Base-by-base conservation (phyloP, 2,329 filamentous ascomycete genomes). In the Lecanicillium sp. region DNA sequence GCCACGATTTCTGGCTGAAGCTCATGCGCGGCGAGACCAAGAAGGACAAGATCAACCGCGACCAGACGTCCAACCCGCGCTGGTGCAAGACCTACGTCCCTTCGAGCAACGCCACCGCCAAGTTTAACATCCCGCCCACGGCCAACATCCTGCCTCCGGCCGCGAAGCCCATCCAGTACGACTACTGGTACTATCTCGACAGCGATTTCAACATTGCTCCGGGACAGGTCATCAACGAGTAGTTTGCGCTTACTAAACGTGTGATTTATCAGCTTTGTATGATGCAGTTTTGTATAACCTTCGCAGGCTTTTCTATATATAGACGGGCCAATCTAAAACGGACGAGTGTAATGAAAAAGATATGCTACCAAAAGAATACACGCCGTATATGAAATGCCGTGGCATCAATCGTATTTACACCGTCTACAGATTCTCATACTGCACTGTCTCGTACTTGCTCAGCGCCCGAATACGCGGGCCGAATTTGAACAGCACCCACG, bases 401-500 rank as follows among this genome's bases (percentile, higher is more conserved):
- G 7, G 26, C 26, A 29, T 12, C 7, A 7, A 12, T 7, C 26
- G 26, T 29, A n/a, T n/a, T n/a, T n/a, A n/a, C n/a, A n/a, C n/a
- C n/a, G n/a, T n/a, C 29, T n/a, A 48, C 23, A 48, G 14, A 3
- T 27, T 29, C 32, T 53, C 49, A 40, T 49, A 59, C 29, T 59
- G 51, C 12, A 59, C 62, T 2, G 65, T 69, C 49, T 69, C 60
- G 35, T 71, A 73, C 32, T 60, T 62, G 49, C 68, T 72, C 51
- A 55, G 62, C 0, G 55, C 58, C n/a, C 70, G 62, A 19, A 76
- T 64, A 1, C 35, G 48, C 33, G 67, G 64, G 0, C 77, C 77
- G 29, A 61, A 77, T 44, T 65, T 71, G 60, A 74, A 78, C 12
- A 80, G 59, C 0, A 75, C 62, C 69, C 73, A 79, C 0, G 77